A percentile compares a stretch with the other conserved stretches of the same genome.
phyloP scores from a whole-genome alignment of 805 yeast species.

The Hanseniaspora clermontiae region DNA sequence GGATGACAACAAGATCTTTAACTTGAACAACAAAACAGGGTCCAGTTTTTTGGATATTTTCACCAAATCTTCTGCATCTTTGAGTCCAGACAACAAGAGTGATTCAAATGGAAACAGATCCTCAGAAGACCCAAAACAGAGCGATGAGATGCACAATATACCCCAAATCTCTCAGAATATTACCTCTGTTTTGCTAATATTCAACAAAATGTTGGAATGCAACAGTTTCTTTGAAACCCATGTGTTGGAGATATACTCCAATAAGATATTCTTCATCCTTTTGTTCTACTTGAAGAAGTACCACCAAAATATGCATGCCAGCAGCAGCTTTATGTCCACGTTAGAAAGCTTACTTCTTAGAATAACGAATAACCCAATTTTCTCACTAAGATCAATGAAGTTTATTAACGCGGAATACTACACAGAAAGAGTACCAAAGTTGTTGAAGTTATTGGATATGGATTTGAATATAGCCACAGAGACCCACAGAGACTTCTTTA shows the following conservation, averaged over 20 bases:
- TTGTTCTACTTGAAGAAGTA: conserved; percentile 46
- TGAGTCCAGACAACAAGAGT: not conserved
- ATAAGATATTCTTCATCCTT: conserved; percentile 42
- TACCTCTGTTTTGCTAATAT: conserved; percentile 43
- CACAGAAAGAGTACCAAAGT: conserved; percentile 39
- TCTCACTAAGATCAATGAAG: conserved; percentile 32
- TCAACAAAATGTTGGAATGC: conserved; percentile 70
- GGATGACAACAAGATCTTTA: conserved; percentile 30
- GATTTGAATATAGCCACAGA: conserved; percentile 29
- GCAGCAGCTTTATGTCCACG: conserved; percentile 34
- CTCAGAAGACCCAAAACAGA: conserved; percentile 14
- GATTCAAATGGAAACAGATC: not conserved
- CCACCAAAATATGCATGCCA: conserved; percentile 17
- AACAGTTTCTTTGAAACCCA: conserved; percentile 43
- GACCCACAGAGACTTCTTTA: conserved; percentile 52
- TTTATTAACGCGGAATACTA: conserved; percentile 36
- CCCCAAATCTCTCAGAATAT: conserved; percentile 30
- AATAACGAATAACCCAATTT: conserved; percentile 32
- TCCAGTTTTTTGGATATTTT: conserved; percentile 7
- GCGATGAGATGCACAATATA: conserved; percentile 1
- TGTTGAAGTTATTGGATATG: conserved; percentile 31
- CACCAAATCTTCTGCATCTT: not conserved
- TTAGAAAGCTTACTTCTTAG: conserved; percentile 42
- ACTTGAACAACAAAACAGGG: conserved; percentile 12
- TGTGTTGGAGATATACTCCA: conserved; percentile 36